phyloP scores from a whole-genome alignment of 176 grass and related monocot species.

The bread wheat (Triticum aestivum) region DNA sequence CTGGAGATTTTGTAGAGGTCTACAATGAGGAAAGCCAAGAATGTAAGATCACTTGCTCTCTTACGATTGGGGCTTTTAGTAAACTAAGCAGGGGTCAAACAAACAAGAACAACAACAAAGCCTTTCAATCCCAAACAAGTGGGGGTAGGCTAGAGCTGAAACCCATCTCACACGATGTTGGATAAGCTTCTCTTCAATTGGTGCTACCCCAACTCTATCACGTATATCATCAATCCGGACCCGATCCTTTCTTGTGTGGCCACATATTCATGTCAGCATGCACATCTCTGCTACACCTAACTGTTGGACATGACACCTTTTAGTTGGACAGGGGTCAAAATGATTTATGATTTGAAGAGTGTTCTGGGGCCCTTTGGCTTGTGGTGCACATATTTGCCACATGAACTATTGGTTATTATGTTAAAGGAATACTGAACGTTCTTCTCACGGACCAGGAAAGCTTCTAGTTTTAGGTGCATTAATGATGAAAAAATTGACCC shows the following conservation, averaged over 20 bases:
- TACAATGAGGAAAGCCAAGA: constrained; percentile 90
- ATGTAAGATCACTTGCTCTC: constrained; percentile 50
- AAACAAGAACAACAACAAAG: no score
- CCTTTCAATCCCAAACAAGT: no score
- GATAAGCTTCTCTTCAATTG: no score
- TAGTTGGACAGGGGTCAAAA: constrained; percentile 4
- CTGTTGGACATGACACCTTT: no score
- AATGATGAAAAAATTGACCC: neutral
- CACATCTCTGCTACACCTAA: no score
- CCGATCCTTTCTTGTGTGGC: no score
- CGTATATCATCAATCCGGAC: no score
- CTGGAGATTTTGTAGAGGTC: constrained; percentile 97
- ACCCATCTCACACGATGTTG: no score
- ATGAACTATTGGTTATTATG: neutral
- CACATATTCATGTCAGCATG: no score
- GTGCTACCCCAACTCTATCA: no score
- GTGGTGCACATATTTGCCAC: constrained; percentile 1
- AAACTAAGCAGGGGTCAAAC: constrained; percentile 8
- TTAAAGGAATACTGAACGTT: neutral
- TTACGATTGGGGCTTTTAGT: neutral
- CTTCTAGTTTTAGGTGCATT: constrained; percentile 7
- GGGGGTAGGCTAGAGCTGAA: no score
- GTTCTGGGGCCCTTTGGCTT: neutral
- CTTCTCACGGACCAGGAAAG: neutral
- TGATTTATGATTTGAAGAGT: neutral